phyloP scores from a whole-genome alignment of 2,329 filamentous ascomycete species.

The Sclerotinia trifoliorum region DNA sequence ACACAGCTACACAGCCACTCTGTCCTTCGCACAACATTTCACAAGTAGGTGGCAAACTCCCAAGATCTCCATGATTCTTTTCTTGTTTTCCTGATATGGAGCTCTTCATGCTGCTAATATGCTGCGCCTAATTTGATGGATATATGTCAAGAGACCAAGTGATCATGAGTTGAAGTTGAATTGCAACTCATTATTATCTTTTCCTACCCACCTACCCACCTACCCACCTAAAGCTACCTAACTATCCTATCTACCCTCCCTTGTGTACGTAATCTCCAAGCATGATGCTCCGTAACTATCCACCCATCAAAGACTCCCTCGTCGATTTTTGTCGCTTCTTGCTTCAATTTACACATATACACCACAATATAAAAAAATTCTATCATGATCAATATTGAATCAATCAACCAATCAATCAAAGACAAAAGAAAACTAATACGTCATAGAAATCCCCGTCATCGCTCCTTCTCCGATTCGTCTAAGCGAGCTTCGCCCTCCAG shows the following conservation, averaged over 20 bases:
- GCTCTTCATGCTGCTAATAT: too few relatives aligned
- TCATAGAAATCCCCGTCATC: constrained; percentile 11
- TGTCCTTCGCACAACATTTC: constrained; percentile 6
- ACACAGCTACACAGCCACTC: constrained; percentile 2
- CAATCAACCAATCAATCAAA: background rate
- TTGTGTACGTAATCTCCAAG: background rate
- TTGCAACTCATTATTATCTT: background rate
- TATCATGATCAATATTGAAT: too few relatives aligned
- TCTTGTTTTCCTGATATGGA: too few relatives aligned
- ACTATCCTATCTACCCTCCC: background rate
- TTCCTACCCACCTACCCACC: background rate
- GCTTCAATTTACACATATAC: background rate
- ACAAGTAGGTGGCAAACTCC: constrained; percentile 5
- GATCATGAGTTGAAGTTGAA: background rate
- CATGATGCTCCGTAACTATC: background rate
- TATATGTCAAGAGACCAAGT: constrained; percentile 11
- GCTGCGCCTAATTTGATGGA: background rate
- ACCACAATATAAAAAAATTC: background rate
- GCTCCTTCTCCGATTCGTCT: constrained; percentile 8
- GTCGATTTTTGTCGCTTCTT: too few relatives aligned
- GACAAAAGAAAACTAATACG: background rate
- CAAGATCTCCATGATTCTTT: too few relatives aligned
- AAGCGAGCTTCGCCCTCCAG: background rate
- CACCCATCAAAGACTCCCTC: background rate
- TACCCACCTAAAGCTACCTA: too few relatives aligned